Base-by-base conservation (phyloP, 1,139 yeast genomes). In the Debaryomyces coudertii region DNA sequence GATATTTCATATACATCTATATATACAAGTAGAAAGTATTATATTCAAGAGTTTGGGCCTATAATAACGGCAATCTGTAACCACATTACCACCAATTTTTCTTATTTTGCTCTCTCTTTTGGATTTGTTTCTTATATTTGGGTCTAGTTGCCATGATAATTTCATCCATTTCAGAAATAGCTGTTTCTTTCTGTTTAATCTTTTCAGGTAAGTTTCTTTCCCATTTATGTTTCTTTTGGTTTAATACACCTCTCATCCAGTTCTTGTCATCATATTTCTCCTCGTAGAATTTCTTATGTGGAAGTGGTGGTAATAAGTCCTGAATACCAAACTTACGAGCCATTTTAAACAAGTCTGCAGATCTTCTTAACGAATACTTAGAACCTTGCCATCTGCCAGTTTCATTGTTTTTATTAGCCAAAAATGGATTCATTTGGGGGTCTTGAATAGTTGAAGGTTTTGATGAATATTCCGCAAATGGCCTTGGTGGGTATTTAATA, bases 401-500 rank as follows among this genome's bases (percentile, higher is more conserved):
- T 24, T 85, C 81, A 12, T 95, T 90, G 65, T 92, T 90, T 61
- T 80, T 86, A 63, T 90, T 90, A 23, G 96, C 86, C 47, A 90
- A 67, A 64, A 93, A 93, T 44, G 99, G 99, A 65, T 93, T 93
- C 57, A 89, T 87, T 48, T 79, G 77, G 18, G 82, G 78, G 41
- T 90, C 92, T 43, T 72, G 72, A 18, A 87, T 81, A 27, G 80
- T 71, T 5, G 88, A 80, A 44, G 96, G 87, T 52, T 76, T 79
- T 3, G 72, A 67, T 7, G 88, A 72, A 65, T 90, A 92, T 54
- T 77, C 63, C 25, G 77, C 77, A 63, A 81, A 82, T n/a, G 95
- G 93, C 35, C 86, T 72, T 12, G 98, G 98, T 36, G 98, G 98
- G 60, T 83, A 88, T 63, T 81, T 85, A 47, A 81, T 73, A 71